These are phyloP conservation scores for Waltergamsia citrina DNA, from an alignment of 2,329 filamentous ascomycete species.

Conservation along the genomic window DNA sequence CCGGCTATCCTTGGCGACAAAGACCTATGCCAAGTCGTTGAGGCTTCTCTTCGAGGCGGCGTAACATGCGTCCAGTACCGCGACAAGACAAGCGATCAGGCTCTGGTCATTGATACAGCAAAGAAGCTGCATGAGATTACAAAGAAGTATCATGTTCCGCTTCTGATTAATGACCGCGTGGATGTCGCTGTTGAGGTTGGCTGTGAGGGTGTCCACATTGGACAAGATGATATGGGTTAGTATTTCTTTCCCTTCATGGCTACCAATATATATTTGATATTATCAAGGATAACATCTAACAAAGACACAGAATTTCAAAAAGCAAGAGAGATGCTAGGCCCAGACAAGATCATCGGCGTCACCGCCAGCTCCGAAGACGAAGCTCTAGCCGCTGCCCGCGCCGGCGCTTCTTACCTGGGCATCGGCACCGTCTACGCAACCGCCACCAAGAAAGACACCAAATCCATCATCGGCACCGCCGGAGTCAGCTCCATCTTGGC, in stretches of 20 bases:
- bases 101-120: conserved; percentile 59
- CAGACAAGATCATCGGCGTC: conserved; percentile 76
- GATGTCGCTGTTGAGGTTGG: conserved; percentile 80
- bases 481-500: conserved; percentile 45
- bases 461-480: conserved; percentile 47
- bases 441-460: conserved; percentile 81
- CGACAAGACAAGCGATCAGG: conserved; percentile 76
- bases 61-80: conserved; percentile 83
- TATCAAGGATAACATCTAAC: conserved; percentile 1
- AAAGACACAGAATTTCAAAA: conserved; percentile 16
- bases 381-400: conserved; percentile 59
- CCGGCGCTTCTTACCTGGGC: conserved; percentile 84
- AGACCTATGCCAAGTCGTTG: conserved; percentile 64
- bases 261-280: not conserved
- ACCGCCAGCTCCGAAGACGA: conserved; percentile 71
- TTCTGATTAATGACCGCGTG: conserved; percentile 88
- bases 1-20: conserved; percentile 65
- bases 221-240: conserved; percentile 84
- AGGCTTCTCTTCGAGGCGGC: conserved; percentile 66
- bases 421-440: conserved; percentile 87
- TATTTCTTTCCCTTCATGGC: not conserved
- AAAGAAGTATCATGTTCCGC: conserved; percentile 56
- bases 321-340: conserved; percentile 65
- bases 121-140: conserved; percentile 64
- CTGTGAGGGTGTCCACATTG: conserved; percentile 88